Percentiles rank a stretch among this genome's conserved stretches.
phyloP scores from a whole-genome alignment of 2,329 filamentous ascomycete genomes.

The Cryphonectria nitschkei region DNA sequence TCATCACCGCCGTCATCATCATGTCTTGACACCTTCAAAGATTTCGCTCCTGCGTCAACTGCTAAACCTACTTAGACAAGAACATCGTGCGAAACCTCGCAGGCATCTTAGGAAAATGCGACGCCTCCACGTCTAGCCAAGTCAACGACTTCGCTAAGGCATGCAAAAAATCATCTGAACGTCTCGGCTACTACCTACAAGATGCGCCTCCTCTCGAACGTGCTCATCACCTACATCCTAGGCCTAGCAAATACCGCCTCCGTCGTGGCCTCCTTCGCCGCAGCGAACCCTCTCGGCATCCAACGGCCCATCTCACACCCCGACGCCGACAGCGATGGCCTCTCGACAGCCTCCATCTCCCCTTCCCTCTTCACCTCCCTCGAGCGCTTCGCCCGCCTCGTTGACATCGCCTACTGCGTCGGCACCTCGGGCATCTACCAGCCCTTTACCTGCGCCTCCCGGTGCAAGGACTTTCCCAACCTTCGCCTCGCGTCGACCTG shows the following conservation, averaged over 20 bases:
- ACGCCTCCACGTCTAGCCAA: conserved; percentile 7
- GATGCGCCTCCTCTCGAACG: conserved; percentile 18
- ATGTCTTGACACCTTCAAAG: neutral
- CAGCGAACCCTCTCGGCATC: neutral
- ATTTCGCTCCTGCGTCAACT: neutral
- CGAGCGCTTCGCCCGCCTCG: conserved; percentile 85
- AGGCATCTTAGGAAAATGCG: conserved; percentile 19
- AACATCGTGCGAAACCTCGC: neutral
- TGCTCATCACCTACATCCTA: conserved; percentile 7
- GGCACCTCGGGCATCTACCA: conserved; percentile 78
- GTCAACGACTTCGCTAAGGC: conserved; percentile 24
- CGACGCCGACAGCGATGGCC: conserved; percentile 11
- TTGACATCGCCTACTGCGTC: conserved; percentile 94
- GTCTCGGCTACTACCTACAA: conserved; percentile 9
- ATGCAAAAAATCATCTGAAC: neutral
- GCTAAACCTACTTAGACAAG: neutral
- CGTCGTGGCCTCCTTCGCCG: conserved; percentile 18
- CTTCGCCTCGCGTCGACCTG: conserved; percentile 83
- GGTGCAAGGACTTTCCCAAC: conserved; percentile 80
- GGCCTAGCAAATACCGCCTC: neutral
- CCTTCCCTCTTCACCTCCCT: conserved; percentile 74
- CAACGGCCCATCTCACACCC: conserved; percentile 20
- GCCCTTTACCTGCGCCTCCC: conserved; percentile 84
- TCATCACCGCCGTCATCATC: neutral
- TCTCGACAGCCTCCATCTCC: conserved; percentile 49